Evolutionary conservation across 495 filamentous ascomycete genomes (phyloP).

Genomic region (Chaetomidium leptoderma): DNA sequence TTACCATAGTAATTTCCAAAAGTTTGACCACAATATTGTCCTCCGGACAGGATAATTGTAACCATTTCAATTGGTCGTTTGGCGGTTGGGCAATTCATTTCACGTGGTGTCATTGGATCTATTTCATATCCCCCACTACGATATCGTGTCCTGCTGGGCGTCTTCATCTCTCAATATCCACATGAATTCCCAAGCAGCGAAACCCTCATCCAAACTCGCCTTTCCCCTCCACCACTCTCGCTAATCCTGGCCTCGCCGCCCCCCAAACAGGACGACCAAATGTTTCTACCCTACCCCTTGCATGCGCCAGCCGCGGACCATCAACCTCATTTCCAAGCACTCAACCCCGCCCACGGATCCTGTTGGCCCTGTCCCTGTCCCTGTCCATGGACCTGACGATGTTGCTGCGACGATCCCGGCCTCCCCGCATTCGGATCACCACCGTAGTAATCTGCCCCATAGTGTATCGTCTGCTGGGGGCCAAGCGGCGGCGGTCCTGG

Average conservation of each 20-base stretch:
- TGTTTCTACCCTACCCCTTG: neutral
- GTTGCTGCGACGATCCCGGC: constrained; percentile 23
- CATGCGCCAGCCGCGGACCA: neutral
- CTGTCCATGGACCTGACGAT: constrained; percentile 38
- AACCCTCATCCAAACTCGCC: neutral
- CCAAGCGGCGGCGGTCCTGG: constrained; percentile 73
- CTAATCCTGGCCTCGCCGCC: neutral
- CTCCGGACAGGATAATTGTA: too few species aligned
- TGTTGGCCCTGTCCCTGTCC: constrained; percentile 37
- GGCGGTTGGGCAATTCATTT: too few species aligned
- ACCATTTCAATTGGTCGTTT: too few species aligned
- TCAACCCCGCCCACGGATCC: constrained; percentile 85
- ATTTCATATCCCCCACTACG: neutral
- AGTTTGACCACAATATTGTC: too few species aligned
- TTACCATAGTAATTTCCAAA: too few species aligned
- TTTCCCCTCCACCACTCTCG: neutral
- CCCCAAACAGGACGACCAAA: neutral
- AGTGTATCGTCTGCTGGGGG: constrained; percentile 61
- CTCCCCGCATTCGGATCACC: constrained; percentile 19
- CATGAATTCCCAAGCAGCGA: neutral
- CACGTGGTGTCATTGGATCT: neutral
- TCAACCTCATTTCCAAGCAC: constrained; percentile 68
- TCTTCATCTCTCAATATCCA: neutral
- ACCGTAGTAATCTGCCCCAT: constrained; percentile 38
- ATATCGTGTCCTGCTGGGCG: neutral